Percentiles rank a stretch among this genome's conserved stretches.
These are phyloP conservation scores for Neurospora sp. DNA, from an alignment of 495 filamentous ascomycete genomes.

Conservation along the genomic window DNA sequence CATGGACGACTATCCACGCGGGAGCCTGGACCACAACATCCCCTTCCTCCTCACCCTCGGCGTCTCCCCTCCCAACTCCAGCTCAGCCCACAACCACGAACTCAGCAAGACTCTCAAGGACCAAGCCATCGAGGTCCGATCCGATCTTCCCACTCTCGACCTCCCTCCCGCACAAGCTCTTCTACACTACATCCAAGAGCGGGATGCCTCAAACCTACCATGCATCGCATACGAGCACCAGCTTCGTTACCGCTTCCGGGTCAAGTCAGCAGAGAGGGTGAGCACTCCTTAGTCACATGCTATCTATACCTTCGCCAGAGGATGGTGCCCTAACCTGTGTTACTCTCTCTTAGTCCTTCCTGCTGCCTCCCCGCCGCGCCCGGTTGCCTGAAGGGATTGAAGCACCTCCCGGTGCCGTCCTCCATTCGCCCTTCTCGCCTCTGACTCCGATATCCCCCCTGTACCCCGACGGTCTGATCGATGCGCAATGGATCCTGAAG, in stretches of 20 bases:
- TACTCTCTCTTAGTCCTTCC: conserved; percentile 28
- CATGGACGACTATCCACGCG: conserved; percentile 82
- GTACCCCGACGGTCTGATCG: conserved; percentile 80
- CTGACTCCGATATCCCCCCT: conserved; percentile 68
- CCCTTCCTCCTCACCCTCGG: conserved; percentile 75
- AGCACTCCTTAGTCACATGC: conserved; percentile 11
- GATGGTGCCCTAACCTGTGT: background rate
- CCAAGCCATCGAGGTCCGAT: conserved; percentile 50
- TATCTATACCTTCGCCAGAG: background rate
- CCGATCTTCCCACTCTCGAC: conserved; percentile 55
- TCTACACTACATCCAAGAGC: conserved; percentile 54
- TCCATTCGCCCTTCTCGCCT: conserved; percentile 86
- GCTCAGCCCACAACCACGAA: conserved; percentile 17
- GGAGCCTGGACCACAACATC: conserved; percentile 72
- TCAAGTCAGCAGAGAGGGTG: conserved; percentile 72
- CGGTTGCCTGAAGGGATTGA: conserved; percentile 37
- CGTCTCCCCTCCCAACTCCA: conserved; percentile 31
- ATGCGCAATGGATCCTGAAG: conserved; percentile 71
- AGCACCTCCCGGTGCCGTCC: conserved; percentile 33
- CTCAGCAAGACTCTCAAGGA: conserved; percentile 47
- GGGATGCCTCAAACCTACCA: conserved; percentile 51
- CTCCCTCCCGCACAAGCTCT: conserved; percentile 55
- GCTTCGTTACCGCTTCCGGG: conserved; percentile 45
- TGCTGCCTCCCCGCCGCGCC: conserved; percentile 42
- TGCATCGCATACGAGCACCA: conserved; percentile 43